Conservation (phyloP, 805 yeast species). For the Myxozyma geophila region DNA sequence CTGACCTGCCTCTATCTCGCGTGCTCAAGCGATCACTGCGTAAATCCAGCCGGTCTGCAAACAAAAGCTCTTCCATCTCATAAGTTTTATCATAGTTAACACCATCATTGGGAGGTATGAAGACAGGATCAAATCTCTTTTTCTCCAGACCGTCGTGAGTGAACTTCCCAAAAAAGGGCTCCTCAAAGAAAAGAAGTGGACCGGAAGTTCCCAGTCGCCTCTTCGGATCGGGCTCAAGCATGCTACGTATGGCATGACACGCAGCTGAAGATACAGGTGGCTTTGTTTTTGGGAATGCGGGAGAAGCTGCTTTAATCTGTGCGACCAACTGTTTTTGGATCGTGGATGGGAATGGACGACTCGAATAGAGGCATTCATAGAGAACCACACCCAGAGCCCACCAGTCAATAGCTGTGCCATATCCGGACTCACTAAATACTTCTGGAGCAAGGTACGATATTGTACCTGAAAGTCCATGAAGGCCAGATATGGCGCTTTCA, state of each 20-base stretch:
- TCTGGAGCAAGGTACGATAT: constrained; percentile 43
- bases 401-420: constrained; percentile 43
- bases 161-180: constrained; percentile 68
- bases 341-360: constrained; percentile 39
- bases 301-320: constrained; percentile 17
- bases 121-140: constrained; percentile 20
- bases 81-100: constrained; percentile 22
- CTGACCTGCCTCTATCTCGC: not conserved
- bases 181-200: constrained; percentile 72
- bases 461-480: constrained; percentile 41
- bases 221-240: constrained; percentile 66
- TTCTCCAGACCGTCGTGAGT: constrained; percentile 26
- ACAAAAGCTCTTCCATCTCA: constrained; percentile 33
- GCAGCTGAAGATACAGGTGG: constrained; percentile 61
- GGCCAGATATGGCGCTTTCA: not conserved
- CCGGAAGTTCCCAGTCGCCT: constrained; percentile 76
- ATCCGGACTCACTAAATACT: constrained; percentile 37
- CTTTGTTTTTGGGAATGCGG: constrained; percentile 45
- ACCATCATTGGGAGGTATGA: constrained; percentile 22
- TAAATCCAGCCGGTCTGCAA: constrained; percentile 16
- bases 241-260: constrained; percentile 65
- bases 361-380: constrained; percentile 42
- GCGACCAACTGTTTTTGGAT: constrained; percentile 9
- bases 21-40: not conserved
- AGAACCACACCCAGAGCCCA: constrained; percentile 46